Evolutionary conservation across 345 rosid genomes (phyloP).

Genomic region (Brassica nigra): DNA sequence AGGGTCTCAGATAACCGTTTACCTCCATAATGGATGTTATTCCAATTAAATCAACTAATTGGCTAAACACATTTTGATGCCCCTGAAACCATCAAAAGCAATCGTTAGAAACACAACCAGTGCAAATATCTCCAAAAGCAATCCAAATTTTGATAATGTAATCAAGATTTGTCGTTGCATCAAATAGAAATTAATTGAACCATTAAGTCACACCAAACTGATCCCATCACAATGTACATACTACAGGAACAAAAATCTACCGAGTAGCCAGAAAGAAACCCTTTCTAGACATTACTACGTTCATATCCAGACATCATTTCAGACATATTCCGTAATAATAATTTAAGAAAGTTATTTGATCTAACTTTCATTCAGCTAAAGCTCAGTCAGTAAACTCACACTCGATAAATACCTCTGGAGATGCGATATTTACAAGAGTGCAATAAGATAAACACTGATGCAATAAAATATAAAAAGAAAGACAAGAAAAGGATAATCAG

Average conservation of each 20-base stretch:
- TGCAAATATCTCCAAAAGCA: slow-evolving; percentile 5
- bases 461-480: not conserved
- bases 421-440: slow-evolving; percentile 6
- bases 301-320: not conserved
- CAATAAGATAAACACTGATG: not conserved
- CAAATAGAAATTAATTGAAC: slow-evolving; percentile 36
- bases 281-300: slow-evolving; percentile 68
- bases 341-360: not conserved
- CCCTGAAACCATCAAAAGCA: slow-evolving; percentile 51
- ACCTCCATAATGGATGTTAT: slow-evolving; percentile 96
- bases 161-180: not conserved
- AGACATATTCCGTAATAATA: not conserved
- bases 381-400: not conserved
- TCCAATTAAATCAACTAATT: slow-evolving; percentile 81
- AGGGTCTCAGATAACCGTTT: slow-evolving; percentile 40
- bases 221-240: not conserved
- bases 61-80: slow-evolving; percentile 65
- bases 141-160: slow-evolving; percentile 6
- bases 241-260: slow-evolving; percentile 28
- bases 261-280: slow-evolving; percentile 31
- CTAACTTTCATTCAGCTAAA: slow-evolving; percentile 13
- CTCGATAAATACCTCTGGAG: not conserved
- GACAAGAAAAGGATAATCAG: not conserved
- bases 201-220: slow-evolving; percentile 21
- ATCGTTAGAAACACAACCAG: not conserved